Percentiles rank a stretch among this genome's conserved stretches.
Conservation (phyloP, 2,329 filamentous ascomycete species). For the Trichoderma oligosporum region DNA sequence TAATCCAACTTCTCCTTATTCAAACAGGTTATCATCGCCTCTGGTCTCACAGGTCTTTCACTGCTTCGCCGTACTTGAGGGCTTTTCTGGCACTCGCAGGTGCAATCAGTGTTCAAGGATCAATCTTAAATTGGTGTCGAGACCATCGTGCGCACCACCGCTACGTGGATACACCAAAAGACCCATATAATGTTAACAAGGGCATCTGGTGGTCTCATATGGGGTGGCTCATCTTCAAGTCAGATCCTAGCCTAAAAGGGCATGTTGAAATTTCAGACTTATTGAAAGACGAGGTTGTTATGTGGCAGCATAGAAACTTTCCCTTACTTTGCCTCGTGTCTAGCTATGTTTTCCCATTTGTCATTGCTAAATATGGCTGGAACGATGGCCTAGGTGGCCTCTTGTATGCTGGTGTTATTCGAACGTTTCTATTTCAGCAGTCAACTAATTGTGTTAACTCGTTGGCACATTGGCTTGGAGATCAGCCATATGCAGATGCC, state of each 20-base stretch:
- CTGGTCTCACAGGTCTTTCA: constrained; percentile 77
- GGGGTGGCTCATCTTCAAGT: constrained; percentile 82
- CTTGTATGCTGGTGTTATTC: constrained; percentile 72
- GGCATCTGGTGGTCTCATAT: constrained; percentile 66
- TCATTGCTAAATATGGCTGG: constrained; percentile 69
- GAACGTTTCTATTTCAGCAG: constrained; percentile 78
- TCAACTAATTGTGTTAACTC: constrained; percentile 84
- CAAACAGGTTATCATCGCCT: constrained; percentile 50
- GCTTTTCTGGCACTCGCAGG: constrained; percentile 72
- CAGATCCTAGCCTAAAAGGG: constrained; percentile 76
- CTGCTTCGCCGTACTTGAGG: constrained; percentile 64
- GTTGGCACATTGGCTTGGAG: constrained; percentile 76
- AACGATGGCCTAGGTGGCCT: constrained; percentile 71
- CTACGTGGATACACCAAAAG: constrained; percentile 81
- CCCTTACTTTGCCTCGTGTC: constrained; percentile 64
- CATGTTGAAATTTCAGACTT: constrained; percentile 76
- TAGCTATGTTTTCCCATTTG: constrained; percentile 65
- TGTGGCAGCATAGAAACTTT: constrained; percentile 78
- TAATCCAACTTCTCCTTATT: background rate
- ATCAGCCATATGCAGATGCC: constrained; percentile 80
- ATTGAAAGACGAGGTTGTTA: constrained; percentile 71
- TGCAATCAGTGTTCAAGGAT: constrained; percentile 72
- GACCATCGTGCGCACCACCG: constrained; percentile 78
- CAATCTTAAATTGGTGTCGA: constrained; percentile 75
- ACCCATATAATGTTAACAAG: constrained; percentile 78